Evolutionary conservation across 768 basidiomycete species (phyloP), one percentile per base, ranked within the genome.

Genomic region (Mycena floridula): DNA sequence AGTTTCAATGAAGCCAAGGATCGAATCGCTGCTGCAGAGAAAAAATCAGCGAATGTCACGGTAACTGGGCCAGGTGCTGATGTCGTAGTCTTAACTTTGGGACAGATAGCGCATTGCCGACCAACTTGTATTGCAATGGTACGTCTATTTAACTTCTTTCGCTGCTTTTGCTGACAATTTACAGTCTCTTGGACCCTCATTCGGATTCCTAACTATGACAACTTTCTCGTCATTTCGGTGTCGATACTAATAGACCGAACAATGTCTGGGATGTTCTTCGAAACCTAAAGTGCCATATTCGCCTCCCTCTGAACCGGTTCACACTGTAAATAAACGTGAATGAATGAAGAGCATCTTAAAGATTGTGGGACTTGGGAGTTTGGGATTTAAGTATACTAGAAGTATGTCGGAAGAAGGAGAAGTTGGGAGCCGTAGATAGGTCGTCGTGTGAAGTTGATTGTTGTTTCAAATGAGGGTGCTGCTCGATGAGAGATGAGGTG

Each of bases 101-200:
- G 95, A 97, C 95, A 0, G 88, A 89, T 2, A 94, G 91, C 55
- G 84, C 90, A 0, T 59, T 89, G 32, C 90, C 94, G 1, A 83
- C 75, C 28, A 89, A 83, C n/a, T n/a, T n/a, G 59, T 90, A 90
- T 54, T 76, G 95, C 45, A 97, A 96, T 59, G 88, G 90, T 91
- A 41, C 28, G 72, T 52, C 25, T 27, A 46, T 30, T 25, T n/a
- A 26, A 13, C 25, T 12, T 13, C 44, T 50, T 18, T 16, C 9
- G 38, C n/a, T 7, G 18, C 32, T 4, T 15, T 15, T 13, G 3
- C 15, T 7, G 35, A 13, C 25, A 11, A 18, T 4, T 43, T 18
- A 25, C 46, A 88, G 86, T 88, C 2, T 87, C 87, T 13, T 73
- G 82, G 1, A 92, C 86, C 0, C 71, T 94, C 4, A 65, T 98